Base-by-base conservation (phyloP, 1,139 yeast genomes). In the Groenewaldozyma auringiensis region DNA sequence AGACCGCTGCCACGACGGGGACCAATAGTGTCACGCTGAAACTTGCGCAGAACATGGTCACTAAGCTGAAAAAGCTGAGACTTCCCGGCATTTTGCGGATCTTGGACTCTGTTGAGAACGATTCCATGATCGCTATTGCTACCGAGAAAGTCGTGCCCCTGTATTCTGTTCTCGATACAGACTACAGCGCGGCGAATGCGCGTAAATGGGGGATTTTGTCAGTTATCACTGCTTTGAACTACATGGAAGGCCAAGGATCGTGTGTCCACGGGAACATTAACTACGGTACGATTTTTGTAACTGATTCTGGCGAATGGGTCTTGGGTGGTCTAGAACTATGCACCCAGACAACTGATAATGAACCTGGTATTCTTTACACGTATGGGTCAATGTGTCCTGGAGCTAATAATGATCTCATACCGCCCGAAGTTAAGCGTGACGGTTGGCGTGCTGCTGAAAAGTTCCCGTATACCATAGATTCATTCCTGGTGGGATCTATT, bases 261-360 rank as follows among this genome's bases (percentile, higher is more conserved):
- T 76, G 82, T 25, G 67, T 83, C 2, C 83, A 85, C 56, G 92
- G 89, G 1, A 78, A 79, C 49, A 57, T 88, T 34, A 71, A 76
- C 50, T 56, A 67, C 25, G 71, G 75, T 37, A 75, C 85, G 0
- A 72, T 89, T 0, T 87, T 66, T 62, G 79, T 86, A 13, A 83
- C 76, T 47, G 74, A 71, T 20, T 61, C 70, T 36, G 95, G 96
- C 6, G 95, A 85, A 57, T 86, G 95, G 94, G 83, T 80, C 49
- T 62, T 89, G 21, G 84, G 85, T 53, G 96, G 96, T 1, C 78
- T 88, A 56, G 97, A 89, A 61, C 63, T 84, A 3, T 70, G 83
- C 47, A 73, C 83, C 4, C 47, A 54, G n/a, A 47, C 55, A 9
- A 59, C 52, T 35, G 54, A 55, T 38, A 29, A 36, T 3, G 63